These are phyloP conservation scores for Trypanosoma vivax DNA, from an alignment of 208 protist genomes.

Conservation along the genomic window DNA sequence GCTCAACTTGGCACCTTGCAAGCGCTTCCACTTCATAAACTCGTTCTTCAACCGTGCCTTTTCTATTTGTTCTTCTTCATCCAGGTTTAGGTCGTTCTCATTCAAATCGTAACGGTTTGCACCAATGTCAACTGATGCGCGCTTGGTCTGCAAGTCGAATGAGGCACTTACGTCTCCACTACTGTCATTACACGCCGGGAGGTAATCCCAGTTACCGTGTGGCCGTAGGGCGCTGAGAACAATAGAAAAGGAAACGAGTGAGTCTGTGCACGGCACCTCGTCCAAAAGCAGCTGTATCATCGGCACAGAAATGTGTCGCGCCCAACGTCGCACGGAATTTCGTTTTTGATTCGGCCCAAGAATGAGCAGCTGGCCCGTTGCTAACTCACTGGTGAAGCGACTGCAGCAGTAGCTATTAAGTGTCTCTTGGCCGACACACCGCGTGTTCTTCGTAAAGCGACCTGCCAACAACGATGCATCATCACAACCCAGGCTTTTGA, in stretches of 20 bases:
- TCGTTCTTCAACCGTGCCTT: slow-evolving; percentile 52
- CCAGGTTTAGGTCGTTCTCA: slow-evolving; percentile 49
- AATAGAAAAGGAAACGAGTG: slow-evolving; percentile 57
- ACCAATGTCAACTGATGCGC: slow-evolving; percentile 59
- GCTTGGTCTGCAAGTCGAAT: slow-evolving; percentile 38
- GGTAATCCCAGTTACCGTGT: slow-evolving; percentile 79
- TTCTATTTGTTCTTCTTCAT: slow-evolving; percentile 71
- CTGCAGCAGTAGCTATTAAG: slow-evolving; percentile 53
- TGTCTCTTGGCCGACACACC: slow-evolving; percentile 4
- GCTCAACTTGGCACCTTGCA: slow-evolving; percentile 27
- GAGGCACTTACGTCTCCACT: slow-evolving; percentile 24
- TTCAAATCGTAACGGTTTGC: slow-evolving; percentile 58
- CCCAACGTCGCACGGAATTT: slow-evolving; percentile 53
- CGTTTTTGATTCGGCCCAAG: slow-evolving; percentile 79
- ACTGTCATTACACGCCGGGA: slow-evolving; percentile 32
- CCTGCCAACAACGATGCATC: not conserved
- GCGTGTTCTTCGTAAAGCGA: not conserved
- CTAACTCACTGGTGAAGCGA: slow-evolving; percentile 33
- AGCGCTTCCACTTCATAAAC: slow-evolving; percentile 59
- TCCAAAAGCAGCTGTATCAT: slow-evolving; percentile 67
- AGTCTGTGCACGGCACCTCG: slow-evolving; percentile 44
- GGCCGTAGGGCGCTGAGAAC: slow-evolving; percentile 69
- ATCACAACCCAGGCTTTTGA: not conserved
- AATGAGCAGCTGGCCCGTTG: slow-evolving; percentile 74
- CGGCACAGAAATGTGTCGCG: slow-evolving; percentile 26